Conservation (phyloP, 2,329 filamentous ascomycete genomes). For the Aureobasidium sp. region DNA sequence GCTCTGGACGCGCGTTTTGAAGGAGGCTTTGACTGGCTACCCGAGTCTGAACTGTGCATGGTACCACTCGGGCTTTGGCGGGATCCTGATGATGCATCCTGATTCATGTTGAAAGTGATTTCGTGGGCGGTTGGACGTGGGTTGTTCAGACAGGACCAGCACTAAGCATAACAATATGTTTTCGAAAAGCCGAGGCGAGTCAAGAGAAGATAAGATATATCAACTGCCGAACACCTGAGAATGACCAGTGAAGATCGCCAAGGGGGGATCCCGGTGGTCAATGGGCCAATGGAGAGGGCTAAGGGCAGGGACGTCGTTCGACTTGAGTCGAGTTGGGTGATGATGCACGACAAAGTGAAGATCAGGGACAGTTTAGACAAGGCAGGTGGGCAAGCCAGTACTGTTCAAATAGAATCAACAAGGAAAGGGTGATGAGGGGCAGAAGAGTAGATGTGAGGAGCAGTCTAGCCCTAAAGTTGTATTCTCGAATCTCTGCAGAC, state of each 20-base stretch:
- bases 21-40: constrained; percentile 14
- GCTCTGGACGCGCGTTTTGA: constrained; percentile 42
- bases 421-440: background rate
- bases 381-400: background rate
- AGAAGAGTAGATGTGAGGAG: background rate
- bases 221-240: constrained; percentile 3
- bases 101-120: constrained; percentile 15
- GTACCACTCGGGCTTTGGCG: constrained; percentile 12
- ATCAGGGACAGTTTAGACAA: background rate
- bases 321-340: constrained; percentile 7
- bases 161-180: background rate
- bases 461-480: constrained; percentile 3
- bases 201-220: background rate
- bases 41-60: constrained; percentile 14
- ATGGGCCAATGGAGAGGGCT: background rate
- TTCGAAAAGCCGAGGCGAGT: background rate
- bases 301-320: background rate
- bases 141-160: background rate
- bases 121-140: background rate
- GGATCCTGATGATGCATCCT: constrained; percentile 14
- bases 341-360: constrained; percentile 4
- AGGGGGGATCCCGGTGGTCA: constrained; percentile 1
- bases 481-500: constrained; percentile 5
- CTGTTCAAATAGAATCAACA: constrained; percentile 1
- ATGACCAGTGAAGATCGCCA: constrained; percentile 8